Percentiles rank a stretch among this genome's conserved stretches.
These are phyloP conservation scores for Zygosaccharomyces pseudorouxii DNA, from an alignment of 805 yeast genomes.

Conservation along the genomic window DNA sequence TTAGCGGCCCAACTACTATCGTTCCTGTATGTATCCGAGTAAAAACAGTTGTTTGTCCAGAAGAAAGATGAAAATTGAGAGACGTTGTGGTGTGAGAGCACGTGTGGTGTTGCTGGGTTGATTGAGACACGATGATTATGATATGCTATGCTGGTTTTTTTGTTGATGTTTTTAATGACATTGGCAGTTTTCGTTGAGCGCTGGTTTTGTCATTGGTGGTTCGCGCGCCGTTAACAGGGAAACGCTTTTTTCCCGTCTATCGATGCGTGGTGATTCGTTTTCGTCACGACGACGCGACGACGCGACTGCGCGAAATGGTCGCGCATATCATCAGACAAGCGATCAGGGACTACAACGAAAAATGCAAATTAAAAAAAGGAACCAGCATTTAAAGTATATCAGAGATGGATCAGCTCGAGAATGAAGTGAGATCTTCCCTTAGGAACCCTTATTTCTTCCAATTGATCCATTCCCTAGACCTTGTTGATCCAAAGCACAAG, in stretches of 20 bases:
- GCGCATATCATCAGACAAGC: background rate
- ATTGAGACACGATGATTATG: background rate
- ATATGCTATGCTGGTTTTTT: background rate
- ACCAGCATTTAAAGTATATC: background rate
- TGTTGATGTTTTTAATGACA: background rate
- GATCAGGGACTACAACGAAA: background rate
- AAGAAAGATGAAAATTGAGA: background rate
- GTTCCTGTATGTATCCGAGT: slow-evolving; percentile 5
- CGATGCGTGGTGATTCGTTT: too few species aligned
- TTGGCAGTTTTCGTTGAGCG: background rate
- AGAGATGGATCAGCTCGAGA: background rate
- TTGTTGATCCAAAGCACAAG: background rate
- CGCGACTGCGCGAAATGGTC: background rate
- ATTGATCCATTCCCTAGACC: background rate
- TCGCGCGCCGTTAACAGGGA: too few species aligned
- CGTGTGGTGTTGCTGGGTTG: background rate
- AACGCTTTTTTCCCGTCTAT: too few species aligned
- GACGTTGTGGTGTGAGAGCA: background rate
- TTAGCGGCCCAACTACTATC: slow-evolving; percentile 7
- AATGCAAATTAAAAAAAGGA: background rate
- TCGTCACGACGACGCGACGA: too few species aligned
- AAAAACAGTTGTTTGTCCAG: background rate
- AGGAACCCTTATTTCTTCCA: background rate
- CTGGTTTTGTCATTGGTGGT: background rate
- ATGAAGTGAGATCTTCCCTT: background rate